phyloP scores from a whole-genome alignment of 2,329 filamentous ascomycete species.

The Mariannaea sp. region DNA sequence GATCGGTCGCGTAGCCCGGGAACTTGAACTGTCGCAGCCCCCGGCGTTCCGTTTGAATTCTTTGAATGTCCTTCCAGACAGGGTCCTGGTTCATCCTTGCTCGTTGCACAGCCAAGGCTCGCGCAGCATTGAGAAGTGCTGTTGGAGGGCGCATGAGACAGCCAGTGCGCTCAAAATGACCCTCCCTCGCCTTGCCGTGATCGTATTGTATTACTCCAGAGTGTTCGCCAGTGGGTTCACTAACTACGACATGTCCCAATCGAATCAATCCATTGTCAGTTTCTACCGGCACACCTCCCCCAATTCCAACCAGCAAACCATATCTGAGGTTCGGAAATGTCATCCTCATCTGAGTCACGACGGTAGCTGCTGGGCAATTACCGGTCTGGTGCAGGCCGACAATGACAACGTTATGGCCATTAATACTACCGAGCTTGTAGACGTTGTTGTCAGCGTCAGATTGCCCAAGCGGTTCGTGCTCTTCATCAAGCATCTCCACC shows the following conservation, averaged over 20 bases:
- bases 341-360: slow-evolving; percentile 41
- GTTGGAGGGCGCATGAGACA: slow-evolving; percentile 17
- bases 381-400: slow-evolving; percentile 40
- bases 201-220: slow-evolving; percentile 29
- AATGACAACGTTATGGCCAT: slow-evolving; percentile 41
- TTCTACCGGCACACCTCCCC: slow-evolving; percentile 27
- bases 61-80: slow-evolving; percentile 10
- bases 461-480: slow-evolving; percentile 22
- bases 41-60: slow-evolving; percentile 6
- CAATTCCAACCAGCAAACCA: slow-evolving; percentile 33
- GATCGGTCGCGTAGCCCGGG: slow-evolving; percentile 15
- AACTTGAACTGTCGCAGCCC: slow-evolving; percentile 10
- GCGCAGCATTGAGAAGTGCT: slow-evolving; percentile 24
- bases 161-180: slow-evolving; percentile 26
- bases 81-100: background rate
- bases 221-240: slow-evolving; percentile 21
- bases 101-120: slow-evolving; percentile 10
- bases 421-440: slow-evolving; percentile 40
- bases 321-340: slow-evolving; percentile 40
- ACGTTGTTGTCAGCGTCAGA: slow-evolving; percentile 18
- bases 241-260: slow-evolving; percentile 33
- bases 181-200: slow-evolving; percentile 24
- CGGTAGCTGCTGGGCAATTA: slow-evolving; percentile 38
- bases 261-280: slow-evolving; percentile 29
- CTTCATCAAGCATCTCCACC: slow-evolving; percentile 34